Conservation (phyloP, 805 yeast genomes). For the Kazachstania bromeliacearum region DNA sequence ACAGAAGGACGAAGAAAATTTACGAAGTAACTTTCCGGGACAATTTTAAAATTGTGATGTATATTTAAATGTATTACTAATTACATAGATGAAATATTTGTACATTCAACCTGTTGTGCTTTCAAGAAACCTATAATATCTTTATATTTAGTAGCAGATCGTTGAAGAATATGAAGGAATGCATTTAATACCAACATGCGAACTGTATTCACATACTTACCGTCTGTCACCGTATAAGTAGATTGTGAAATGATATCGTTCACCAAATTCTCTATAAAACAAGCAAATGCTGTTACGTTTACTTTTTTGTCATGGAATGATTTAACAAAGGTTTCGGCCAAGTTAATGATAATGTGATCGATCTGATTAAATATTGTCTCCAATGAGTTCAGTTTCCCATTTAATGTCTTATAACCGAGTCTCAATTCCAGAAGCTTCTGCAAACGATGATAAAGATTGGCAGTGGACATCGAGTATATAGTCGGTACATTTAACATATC, state of each 20-base stretch:
- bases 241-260: not conserved
- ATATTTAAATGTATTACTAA: not conserved
- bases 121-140: not conserved
- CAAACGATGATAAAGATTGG: slow-evolving; percentile 20
- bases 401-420: slow-evolving; percentile 26
- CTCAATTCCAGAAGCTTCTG: slow-evolving; percentile 26
- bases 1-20: slow-evolving; percentile 60
- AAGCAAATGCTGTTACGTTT: not conserved
- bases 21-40: slow-evolving; percentile 40
- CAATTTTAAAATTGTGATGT: not conserved
- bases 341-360: slow-evolving; percentile 2
- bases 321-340: slow-evolving; percentile 3
- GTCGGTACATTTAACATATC: slow-evolving; percentile 13
- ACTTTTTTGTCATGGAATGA: slow-evolving; percentile 8
- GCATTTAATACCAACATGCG: not conserved
- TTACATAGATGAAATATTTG: not conserved
- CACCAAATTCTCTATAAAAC: not conserved
- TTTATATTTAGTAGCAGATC: not conserved
- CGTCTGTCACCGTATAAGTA: not conserved
- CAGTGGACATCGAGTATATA: slow-evolving; percentile 8
- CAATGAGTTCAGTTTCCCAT: slow-evolving; percentile 13
- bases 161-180: not conserved
- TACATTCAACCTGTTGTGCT: not conserved
- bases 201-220: not conserved
- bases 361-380: slow-evolving; percentile 6